Evolutionary conservation across 2,329 filamentous ascomycete species (phyloP).

Genomic region (Orbilia brochopaga): DNA sequence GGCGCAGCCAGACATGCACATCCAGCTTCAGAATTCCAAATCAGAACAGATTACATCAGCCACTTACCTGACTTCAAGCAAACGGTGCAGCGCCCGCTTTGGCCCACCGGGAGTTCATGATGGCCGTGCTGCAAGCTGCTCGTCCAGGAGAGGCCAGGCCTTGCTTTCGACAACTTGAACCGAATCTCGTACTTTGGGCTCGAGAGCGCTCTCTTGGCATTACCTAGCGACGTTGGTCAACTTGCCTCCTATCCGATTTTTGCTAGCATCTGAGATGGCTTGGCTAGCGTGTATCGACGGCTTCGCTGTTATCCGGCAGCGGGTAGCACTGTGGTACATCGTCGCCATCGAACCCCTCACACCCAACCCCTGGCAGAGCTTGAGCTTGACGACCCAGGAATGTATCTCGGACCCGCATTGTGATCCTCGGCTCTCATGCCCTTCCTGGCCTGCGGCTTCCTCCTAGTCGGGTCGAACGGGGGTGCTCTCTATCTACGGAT

Average conservation of each 20-base stretch:
- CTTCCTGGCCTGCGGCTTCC: conserved; percentile 25
- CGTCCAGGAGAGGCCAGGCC: background rate
- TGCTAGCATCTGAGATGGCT: conserved; percentile 24
- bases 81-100: conserved; percentile 29
- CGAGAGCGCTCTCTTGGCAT: conserved; percentile 36
- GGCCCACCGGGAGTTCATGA: conserved; percentile 16
- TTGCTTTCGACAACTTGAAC: conserved; percentile 47
- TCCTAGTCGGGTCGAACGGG: conserved; percentile 14
- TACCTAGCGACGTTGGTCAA: conserved; percentile 20
- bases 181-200: conserved; percentile 22
- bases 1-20: conserved; percentile 20
- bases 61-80: conserved; percentile 35
- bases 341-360: background rate
- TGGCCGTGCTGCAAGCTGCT: conserved; percentile 17
- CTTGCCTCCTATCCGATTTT: conserved; percentile 40
- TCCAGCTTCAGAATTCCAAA: conserved; percentile 47
- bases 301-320: conserved; percentile 9
- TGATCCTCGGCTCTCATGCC: conserved; percentile 31
- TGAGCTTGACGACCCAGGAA: conserved; percentile 17
- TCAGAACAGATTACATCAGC: conserved; percentile 48
- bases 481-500: conserved; percentile 39
- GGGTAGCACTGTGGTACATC: background rate
- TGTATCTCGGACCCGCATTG: conserved; percentile 38
- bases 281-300: conserved; percentile 28
- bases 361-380: conserved; percentile 25